phyloP scores from a whole-genome alignment of 176 grass and related monocot genomes.

The Rhynchospora pubera region DNA sequence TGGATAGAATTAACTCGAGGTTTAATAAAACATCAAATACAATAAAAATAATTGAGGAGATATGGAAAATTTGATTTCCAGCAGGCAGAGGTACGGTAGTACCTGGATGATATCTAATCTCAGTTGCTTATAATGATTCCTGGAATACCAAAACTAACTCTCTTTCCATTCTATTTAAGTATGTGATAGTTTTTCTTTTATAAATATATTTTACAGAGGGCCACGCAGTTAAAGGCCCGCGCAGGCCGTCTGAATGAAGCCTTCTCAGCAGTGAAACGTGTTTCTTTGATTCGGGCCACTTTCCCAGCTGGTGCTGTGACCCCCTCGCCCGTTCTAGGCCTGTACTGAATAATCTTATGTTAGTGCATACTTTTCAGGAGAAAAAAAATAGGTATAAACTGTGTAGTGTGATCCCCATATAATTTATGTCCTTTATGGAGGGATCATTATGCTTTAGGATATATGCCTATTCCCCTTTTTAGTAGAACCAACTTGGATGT shows the following conservation, averaged over 20 bases:
- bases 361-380: neutral
- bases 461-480: neutral
- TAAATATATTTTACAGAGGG: constrained; percentile 48
- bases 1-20: neutral
- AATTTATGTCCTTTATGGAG: neutral
- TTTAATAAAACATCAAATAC: neutral
- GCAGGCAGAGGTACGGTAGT: neutral
- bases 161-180: neutral
- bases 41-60: neutral
- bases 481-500: neutral
- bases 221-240: constrained; percentile 61
- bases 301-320: constrained; percentile 49
- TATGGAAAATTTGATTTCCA: neutral
- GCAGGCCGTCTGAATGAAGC: constrained; percentile 62
- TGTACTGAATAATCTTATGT: constrained; percentile 33
- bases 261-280: constrained; percentile 34
- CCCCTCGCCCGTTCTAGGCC: constrained; percentile 68
- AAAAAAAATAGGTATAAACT: neutral
- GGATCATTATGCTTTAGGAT: constrained; percentile 2
- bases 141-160: neutral
- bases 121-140: neutral
- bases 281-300: constrained; percentile 44
- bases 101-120: neutral
- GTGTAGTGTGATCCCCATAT: neutral
- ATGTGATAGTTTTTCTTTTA: neutral